Evolutionary conservation across 139 green algal genomes (phyloP).

Genomic region (Prasinococcaceae sp.): DNA sequence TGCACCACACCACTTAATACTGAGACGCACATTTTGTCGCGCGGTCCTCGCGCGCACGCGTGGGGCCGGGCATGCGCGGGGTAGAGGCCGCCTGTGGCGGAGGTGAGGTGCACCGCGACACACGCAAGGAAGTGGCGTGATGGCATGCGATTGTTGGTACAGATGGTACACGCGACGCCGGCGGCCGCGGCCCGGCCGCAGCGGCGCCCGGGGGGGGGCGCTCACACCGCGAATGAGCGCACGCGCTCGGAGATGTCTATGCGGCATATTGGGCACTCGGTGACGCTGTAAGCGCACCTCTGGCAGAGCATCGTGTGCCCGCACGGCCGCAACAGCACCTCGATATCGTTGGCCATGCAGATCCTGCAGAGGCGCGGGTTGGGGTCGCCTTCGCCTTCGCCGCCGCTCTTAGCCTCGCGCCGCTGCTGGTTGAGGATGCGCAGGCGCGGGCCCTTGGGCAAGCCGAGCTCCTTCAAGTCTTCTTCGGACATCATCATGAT

Average conservation of each 20-base stretch:
- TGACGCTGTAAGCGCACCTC: not conserved
- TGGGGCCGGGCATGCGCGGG: no score
- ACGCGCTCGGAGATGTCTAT: not conserved
- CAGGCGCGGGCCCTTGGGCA: not conserved
- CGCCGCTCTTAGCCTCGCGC: not conserved
- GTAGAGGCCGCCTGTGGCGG: no score
- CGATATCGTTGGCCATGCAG: not conserved
- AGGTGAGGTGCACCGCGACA: no score
- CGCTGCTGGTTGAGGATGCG: not conserved
- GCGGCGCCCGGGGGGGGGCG: not conserved
- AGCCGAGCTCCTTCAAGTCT: not conserved
- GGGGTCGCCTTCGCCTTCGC: not conserved
- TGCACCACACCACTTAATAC: no score
- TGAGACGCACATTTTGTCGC: no score
- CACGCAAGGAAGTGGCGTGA: no score
- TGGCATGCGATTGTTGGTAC: no score
- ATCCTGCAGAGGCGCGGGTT: not conserved
- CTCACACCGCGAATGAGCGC: not conserved
- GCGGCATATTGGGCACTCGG: not conserved
- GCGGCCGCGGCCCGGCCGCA: no score
- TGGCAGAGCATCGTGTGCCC: conserved; percentile 2
- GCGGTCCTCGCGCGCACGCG: no score
- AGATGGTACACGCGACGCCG: no score
- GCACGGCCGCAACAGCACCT: not conserved
- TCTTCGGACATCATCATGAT: not conserved